Evolutionary conservation across 176 grass and related monocot genomes (phyloP), one percentile per base, ranked within the genome.

Genomic region (Phoenix roebelenii): DNA sequence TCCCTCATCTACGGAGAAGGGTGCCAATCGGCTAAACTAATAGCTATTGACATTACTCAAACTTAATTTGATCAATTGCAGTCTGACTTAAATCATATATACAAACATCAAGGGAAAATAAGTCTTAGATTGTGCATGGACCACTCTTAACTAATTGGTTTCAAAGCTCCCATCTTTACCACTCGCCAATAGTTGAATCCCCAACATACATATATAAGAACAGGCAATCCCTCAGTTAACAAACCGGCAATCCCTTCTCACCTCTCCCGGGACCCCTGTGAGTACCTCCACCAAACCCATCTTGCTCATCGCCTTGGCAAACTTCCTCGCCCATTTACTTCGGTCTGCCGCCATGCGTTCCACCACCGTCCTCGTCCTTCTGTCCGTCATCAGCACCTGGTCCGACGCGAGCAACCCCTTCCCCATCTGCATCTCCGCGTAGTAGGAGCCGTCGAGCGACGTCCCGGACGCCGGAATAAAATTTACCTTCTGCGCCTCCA

Each of bases 321-420:
- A 82, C 75, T 78, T 87, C 18, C 30, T 50, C 61, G 77, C 70
- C 75, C 76, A 87, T 15, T 67, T 16, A 0, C 6, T 16, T 16
- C 16, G 23, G 52, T 87, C 57, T 17, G 5, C 1, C 16, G 75
- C 74, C 57, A 82, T 72, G 2, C 5, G 24, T 25, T 74, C 51
- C 19, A 87, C 75, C 18, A 52, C 54, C 10, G 25, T 18, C 32
- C 52, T 50, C 18, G 79, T 74, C 71, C 23, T 16, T 7, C 70
- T 18, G 44, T 87, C 56, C 74, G 30, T 15, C 14, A 63, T 53
- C 4, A 87, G 79, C 18, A 59, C 52, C 65, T 64, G 63, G 52
- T 87, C 84, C 1, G 84, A 87, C 7, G 75, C 61, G 18, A 87
- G 75, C 15, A 87, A 66, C 5, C 84, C 76, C 16, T 70, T 60